Conservation (phyloP, 2,329 filamentous ascomycete genomes). For the Clonostachys chloroleuca region DNA sequence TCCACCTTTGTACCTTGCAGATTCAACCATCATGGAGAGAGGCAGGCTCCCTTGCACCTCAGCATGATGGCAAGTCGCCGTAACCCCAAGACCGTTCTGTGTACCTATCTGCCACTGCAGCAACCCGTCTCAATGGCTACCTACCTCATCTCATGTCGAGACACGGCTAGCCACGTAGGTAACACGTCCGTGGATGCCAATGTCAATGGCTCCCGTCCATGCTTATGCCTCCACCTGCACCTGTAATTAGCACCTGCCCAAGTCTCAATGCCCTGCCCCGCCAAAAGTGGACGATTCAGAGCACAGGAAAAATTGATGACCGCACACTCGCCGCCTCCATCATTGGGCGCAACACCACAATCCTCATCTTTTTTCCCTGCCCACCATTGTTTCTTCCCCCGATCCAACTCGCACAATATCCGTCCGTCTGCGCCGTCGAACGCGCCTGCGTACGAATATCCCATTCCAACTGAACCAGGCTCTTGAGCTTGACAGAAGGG, state of each 20-base stretch:
- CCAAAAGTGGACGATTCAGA: conserved; percentile 29
- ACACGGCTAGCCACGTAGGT: too few species aligned
- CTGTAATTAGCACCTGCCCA: conserved; percentile 2
- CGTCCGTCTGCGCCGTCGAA: not conserved
- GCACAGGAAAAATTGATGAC: conserved; percentile 32
- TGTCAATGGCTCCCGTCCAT: too few species aligned
- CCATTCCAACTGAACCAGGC: not conserved
- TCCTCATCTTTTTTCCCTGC: not conserved
- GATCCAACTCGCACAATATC: not conserved
- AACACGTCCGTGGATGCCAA: too few species aligned
- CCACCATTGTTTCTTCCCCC: not conserved
- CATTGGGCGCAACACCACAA: too few species aligned
- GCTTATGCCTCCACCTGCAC: not conserved
- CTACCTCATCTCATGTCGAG: too few species aligned
- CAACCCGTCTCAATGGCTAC: too few species aligned
- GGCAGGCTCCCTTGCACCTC: too few species aligned
- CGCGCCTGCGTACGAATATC: not conserved
- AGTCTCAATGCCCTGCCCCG: conserved; percentile 17
- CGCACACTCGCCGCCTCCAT: conserved; percentile 13
- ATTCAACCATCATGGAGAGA: too few species aligned
- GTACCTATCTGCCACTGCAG: too few species aligned
- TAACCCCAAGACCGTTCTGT: too few species aligned
- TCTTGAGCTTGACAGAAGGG: not conserved
- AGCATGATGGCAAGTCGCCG: too few species aligned
- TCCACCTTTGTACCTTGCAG: too few species aligned